Evolutionary conservation across 208 protist genomes (phyloP), one percentile per base, ranked within the genome.

Genomic region (Porcisia hertigi): DNA sequence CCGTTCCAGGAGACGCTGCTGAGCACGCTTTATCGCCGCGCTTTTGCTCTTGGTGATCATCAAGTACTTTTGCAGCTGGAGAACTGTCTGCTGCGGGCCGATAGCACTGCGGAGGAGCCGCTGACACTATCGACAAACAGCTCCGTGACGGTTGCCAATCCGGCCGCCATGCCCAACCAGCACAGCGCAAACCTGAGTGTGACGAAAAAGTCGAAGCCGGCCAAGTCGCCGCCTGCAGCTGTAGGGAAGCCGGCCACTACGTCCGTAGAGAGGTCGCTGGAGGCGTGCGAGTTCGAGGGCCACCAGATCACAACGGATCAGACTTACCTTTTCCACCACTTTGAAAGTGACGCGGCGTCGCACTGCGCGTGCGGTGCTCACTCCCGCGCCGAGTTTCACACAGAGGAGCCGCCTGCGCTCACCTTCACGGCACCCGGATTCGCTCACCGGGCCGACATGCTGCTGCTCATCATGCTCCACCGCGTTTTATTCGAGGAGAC

Each of bases 381-480:
- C 65, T 81, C 82, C 52, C 82, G 92, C 43, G 71, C 73, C 18
- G 83, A 89, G 62, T 85, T 96, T 45, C 82, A 84, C 53, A 91
- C 88, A 36, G 23, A 83, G 45, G 70, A 71, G 63, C 53, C 81
- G 52, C 72, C 85, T 14, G 83, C 81, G 41, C 69, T 93, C 53
- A 74, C 81, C 36, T 83, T 89, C 49, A 86, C 80, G 41, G 74
- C 86, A 18, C 81, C 92, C 16, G 80, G 76, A 47, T 63, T 94
- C 20, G 81, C 89, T 1, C 74, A 77, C 54, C 82, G 86, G 43
- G 66, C 73, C 18, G 90, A 96, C 53, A 80, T 92, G 73, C 81
- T 93, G 65, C 81, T 96, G 60, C 88, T 96, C 58, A 90, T 96
- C 45, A 63, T 96, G 36, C 72, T 96, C 20, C 86, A 94, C 59